Base-by-base conservation (phyloP, 257 asterid genomes). In the Mentha longifolia region DNA sequence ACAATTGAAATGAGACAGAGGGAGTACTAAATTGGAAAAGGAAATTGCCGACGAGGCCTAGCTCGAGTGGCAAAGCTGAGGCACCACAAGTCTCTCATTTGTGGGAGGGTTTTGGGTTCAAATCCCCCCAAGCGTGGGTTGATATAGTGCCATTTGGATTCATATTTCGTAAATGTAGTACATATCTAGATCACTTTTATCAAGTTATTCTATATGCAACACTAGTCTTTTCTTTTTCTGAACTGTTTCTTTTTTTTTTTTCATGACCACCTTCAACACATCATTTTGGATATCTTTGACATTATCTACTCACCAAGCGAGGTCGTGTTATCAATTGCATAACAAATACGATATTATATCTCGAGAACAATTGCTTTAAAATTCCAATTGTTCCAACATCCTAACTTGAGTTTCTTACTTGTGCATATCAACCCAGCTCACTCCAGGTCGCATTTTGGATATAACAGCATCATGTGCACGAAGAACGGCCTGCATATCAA, bases 351-450 rank as follows among this genome's bases (percentile, higher is more conserved):
- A 15, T n/a, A 43, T 65, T 19, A 9, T 52, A 60, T 61, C 25
- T 31, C 43, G 9, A 55, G 17, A 43, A 71, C 3, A 51, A 64
- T 22, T 33, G 20, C 47, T 62, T 78, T 50, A 30, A 70, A 57
- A 65, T 41, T 45, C 61, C 64, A 46, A 22, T 33, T 46, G 73
- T 67, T 54, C 37, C 37, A 4, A 33, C 37, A 65, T 72, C 63
- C 65, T 66, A 37, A 61, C 59, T 60, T 61, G 41, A 25, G 73
- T 46, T 60, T 77, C 88, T 82, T 91, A 91, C 99, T 64, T 85
- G 91, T 94, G 98, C 99, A 91, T 94, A 82, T 94, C 81, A 41
- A 91, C 96, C 98, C 97, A 94, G 82, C 81, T 76, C 58, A 89
- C 92, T 84, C 99, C 98, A 73, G 97, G 98, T 46, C 70, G 91